Percentiles rank a stretch among this genome's conserved stretches.
These are phyloP conservation scores for Volvox africanus DNA, from an alignment of 139 green algal genomes.

Conservation along the genomic window DNA sequence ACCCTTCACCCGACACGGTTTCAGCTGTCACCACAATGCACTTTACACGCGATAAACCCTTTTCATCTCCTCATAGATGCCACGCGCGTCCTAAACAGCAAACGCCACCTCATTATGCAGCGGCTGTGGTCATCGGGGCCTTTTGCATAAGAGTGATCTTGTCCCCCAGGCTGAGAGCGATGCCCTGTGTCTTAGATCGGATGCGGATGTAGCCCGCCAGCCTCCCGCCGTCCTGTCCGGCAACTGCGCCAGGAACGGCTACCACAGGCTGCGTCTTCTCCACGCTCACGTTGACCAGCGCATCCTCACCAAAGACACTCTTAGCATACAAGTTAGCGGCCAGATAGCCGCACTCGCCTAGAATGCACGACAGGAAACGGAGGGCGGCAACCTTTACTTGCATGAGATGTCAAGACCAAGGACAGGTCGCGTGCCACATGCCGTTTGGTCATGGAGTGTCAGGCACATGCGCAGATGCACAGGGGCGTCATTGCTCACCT, in stretches of 20 bases:
- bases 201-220: conserved; percentile 97
- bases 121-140: conserved; percentile 13
- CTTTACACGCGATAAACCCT: no score
- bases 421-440: no score
- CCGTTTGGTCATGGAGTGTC: background rate
- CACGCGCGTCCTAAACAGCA: no score
- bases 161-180: conserved; percentile 95
- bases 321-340: conserved; percentile 99
- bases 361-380: no score
- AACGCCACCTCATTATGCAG: background rate
- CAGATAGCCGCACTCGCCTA: conserved; percentile 92
- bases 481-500: conserved; percentile 45
- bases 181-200: conserved; percentile 91
- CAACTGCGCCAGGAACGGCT: background rate
- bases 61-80: no score
- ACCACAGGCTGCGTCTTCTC: conserved; percentile 67
- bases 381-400: no score
- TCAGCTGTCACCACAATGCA: no score
- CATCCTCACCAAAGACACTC: conserved; percentile 98
- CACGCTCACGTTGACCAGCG: conserved; percentile 97
- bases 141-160: conserved; percentile 99
- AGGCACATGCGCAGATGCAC: background rate
- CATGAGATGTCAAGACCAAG: no score
- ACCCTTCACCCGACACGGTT: no score
- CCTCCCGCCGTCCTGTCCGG: conserved; percentile 74